A percentile compares a stretch with the other conserved stretches of the same genome.
phyloP scores from a whole-genome alignment of 352 stramenopile species.

The Phytopythium chamaehyphon region DNA sequence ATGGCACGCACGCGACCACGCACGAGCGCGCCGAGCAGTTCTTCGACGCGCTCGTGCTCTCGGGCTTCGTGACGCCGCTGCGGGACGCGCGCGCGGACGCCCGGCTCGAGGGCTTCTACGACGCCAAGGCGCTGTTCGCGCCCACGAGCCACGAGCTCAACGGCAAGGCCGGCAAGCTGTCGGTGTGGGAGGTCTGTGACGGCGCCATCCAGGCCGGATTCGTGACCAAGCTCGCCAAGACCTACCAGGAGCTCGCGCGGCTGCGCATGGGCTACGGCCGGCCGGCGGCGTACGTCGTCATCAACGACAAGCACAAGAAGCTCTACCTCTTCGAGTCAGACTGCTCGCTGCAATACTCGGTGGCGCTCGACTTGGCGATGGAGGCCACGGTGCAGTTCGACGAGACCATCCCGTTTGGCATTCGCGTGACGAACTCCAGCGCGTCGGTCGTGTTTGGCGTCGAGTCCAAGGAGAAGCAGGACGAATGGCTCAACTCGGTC shows the following conservation, averaged over 20 bases:
- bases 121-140: conserved; percentile 5
- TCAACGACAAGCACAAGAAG: conserved; percentile 38
- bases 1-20: conserved; percentile 1
- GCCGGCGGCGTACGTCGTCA: conserved; percentile 27
- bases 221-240: conserved; percentile 16
- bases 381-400: conserved; percentile 11
- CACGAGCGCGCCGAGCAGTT: conserved; percentile 8
- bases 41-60: conserved; percentile 8
- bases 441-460: conserved; percentile 15
- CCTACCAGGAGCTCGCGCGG: conserved; percentile 11
- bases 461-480: conserved; percentile 11
- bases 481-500: conserved; percentile 6
- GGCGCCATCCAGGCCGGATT: conserved; percentile 27
- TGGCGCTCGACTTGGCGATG: conserved; percentile 10
- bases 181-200: conserved; percentile 11
- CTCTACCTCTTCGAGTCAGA: conserved; percentile 44
- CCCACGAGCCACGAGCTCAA: conserved; percentile 3
- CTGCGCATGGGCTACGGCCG: conserved; percentile 25
- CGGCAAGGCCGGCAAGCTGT: conserved; percentile 2
- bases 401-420: conserved; percentile 13
- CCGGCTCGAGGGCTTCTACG: conserved; percentile 3
- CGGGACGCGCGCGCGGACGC: neutral
- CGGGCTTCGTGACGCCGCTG: conserved; percentile 6
- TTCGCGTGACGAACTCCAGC: conserved; percentile 21
- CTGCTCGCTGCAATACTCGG: conserved; percentile 28